Evolutionary conservation across 306 rosid genomes (phyloP), one percentile per base, ranked within the genome.

Genomic region (Comarum palustre): DNA sequence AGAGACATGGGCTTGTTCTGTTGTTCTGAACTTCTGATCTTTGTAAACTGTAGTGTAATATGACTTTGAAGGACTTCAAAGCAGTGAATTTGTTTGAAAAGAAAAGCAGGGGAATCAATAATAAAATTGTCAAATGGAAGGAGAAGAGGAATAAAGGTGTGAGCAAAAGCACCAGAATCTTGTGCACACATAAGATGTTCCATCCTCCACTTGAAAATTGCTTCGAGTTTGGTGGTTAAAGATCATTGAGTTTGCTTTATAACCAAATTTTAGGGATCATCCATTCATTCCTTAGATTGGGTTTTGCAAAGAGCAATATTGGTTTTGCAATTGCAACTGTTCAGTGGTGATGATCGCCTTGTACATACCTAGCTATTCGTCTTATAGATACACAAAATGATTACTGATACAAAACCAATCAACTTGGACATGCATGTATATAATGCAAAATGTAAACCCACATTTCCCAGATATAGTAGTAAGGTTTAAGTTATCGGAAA

Each of bases 81-180:
- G 34, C 9, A 65, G 32, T 46, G 48, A 67, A 67, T 8, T 13
- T 22, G 17, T 11, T 36, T 38, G 13, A 16, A 42, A 7, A 11
- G 14, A 11, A 34, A 0, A 48, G 14, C 3, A 19, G 45, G 43
- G 13, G 17, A 31, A 32, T 41, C 16, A 68, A 68, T 10, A 48
- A 47, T 2, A 6, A 31, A 25, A 10, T 36, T 3, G 41, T 60
- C 46, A 78, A 29, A 47, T 46, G 41, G 20, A 68, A 38, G 50
- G 63, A 52, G 74, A n/a, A 68, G 31, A 59, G 63, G 78, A 78
- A 73, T 73, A 79, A 73, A 73, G 62, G 47, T 57, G 38, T 24
- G 3, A 39, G 36, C 63, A 36, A 67, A 25, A 29, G 55, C 64
- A 38, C 19, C 65, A 68, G 82, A 66, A 73, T 73, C 66, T 25